Base-by-base conservation (phyloP, 805 yeast species). In the Lachancea fermentati region DNA sequence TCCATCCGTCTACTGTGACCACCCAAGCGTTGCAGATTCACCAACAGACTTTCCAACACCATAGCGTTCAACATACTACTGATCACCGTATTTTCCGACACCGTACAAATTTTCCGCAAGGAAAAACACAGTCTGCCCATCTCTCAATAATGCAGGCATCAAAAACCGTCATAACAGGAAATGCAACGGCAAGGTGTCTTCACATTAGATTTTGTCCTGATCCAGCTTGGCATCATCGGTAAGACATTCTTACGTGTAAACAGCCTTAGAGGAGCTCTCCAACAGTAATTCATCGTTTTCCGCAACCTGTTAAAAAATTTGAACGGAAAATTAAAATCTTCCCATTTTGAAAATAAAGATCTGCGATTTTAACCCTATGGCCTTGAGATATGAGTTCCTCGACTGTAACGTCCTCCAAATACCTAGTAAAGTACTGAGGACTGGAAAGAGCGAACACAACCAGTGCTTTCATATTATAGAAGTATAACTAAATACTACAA, bases 131-230 rank as follows among this genome's bases (percentile, higher is more conserved):
- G 3, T 55, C 62, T 16, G 57, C 36, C 58, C 61, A 58, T 11
- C 63, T 61, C 30, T 54, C 58, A 18, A 58, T 35, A 26, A 57
- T 57, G 63, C 60, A 9, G 60, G 63, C 56, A 58, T 46, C 4
- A 43, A 25, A 38, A 42, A 57, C 62, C 63, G 58, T 62, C 63
- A 59, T 2, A 55, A 12, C 13, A 62, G 62, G 45, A 57, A 57
- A 28, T 47, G 54, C 26, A 56, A 48, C 16, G 58, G 44, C 11
- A 58, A 44, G 4, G 43, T 13, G 36, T 58, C 63, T 7, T 58
- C 59, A 62, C 62, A 59, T 16, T 34, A 19, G 4, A 56, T 41
- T 30, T 58, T 58, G 28, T 53, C 49, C 33, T 59, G 64, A 34
- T 54, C 63, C 4, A 26, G 46, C 18, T 45, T 29, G 14, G 57